Evolutionary conservation across 257 asterid genomes (phyloP).

Genomic region (Solanum verrucosum): DNA sequence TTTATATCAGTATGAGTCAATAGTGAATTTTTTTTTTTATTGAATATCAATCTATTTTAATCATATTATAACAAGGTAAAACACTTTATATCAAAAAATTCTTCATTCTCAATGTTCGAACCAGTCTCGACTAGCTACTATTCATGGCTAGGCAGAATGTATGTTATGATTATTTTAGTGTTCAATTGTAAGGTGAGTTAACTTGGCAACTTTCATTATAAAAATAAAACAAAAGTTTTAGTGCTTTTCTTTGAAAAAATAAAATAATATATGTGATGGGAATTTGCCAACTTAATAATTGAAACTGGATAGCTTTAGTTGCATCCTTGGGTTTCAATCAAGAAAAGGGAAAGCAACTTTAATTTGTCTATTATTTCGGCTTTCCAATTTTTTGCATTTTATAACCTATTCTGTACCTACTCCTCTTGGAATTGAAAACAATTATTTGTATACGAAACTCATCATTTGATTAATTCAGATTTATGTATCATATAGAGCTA

Average conservation of each 20-base stretch:
- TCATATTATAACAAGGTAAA: background rate
- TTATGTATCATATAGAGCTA: rapidly evolving
- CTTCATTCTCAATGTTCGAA: background rate
- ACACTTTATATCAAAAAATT: no score
- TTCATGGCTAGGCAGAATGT: background rate
- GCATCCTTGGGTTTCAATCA: background rate
- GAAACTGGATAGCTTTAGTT: background rate
- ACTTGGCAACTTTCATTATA: background rate
- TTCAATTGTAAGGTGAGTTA: background rate
- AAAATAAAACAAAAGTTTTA: background rate
- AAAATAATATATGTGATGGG: background rate
- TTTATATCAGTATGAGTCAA: background rate
- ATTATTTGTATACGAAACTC: background rate
- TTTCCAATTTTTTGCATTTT: background rate
- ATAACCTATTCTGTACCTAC: background rate
- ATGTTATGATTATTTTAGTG: background rate
- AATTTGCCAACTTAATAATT: background rate
- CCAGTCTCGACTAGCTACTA: background rate
- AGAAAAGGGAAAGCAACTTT: background rate
- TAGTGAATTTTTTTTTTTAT: no score
- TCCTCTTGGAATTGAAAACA: background rate
- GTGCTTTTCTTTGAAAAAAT: background rate
- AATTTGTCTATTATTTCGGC: background rate
- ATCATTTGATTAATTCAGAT: background rate
- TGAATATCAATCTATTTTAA: background rate